Evolutionary conservation across 257 asterid species (phyloP), one percentile per base, ranked within the genome.

Genomic region (Sherardia arvensis): DNA sequence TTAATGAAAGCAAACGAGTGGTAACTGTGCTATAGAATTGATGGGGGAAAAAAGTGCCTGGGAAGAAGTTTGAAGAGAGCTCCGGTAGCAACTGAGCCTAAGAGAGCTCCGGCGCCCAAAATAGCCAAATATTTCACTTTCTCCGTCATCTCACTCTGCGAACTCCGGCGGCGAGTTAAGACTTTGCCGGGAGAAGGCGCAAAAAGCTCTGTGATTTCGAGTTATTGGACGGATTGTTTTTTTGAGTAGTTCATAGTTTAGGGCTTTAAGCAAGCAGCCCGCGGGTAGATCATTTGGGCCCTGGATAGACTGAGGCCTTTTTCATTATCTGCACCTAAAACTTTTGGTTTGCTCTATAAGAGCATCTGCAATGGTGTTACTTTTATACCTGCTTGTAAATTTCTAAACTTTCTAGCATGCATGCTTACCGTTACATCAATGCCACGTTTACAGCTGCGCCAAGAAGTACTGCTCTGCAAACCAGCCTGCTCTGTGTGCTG

Each of bases 71-170:
- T 92, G 69, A 80, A 34, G 74, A 85, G 28, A 58, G 91, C 87
- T 21, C 84, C 49, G 30, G 96, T 83, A 32, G 94, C 85, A 43
- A 80, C 85, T 36, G 96, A 85, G 49, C 97, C 96, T 29, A 87
- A 51, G 23, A 87, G 47, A 69, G 88, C 95, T 65, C 95, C 96
- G 15, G 85, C 91, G 59, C 91, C 91, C 36, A 90, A 64, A 67
- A 80, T 65, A 63, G 75, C 78, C 76, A 85, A 22, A 59, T 66
- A 60, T 71, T 83, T 91, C 40, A 78, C 78, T 73, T 70, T 85
- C 67, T 85, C 95, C 51, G 77, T 88, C 94, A 83, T 88, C 12
- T 53, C 58, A 38, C 2, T 25, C n/a, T 33, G 59, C 33, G 69
- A n/a, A 4, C 17, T n/a, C 28, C 63, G 3, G 25, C 62, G 25